These are phyloP conservation scores for Antarctomyces pellizariae DNA, from an alignment of 495 filamentous ascomycete species.

Conservation along the genomic window DNA sequence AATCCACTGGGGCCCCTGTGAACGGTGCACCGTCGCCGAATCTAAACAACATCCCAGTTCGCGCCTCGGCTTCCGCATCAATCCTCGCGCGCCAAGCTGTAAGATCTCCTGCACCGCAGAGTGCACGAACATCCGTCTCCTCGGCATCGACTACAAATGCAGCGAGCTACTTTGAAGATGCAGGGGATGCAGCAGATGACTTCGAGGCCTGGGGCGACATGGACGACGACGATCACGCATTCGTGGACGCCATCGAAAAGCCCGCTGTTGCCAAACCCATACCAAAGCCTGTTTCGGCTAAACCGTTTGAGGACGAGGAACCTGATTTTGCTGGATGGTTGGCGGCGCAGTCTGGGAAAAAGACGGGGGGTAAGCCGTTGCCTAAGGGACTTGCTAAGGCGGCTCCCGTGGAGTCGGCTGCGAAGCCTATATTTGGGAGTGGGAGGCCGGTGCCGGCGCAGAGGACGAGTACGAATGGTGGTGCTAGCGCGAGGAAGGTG, in stretches of 20 bases:
- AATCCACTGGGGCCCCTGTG: slow-evolving; percentile 17
- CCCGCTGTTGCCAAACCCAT: slow-evolving; percentile 5
- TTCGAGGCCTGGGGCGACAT: slow-evolving; percentile 52
- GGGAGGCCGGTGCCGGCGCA: slow-evolving; percentile 14
- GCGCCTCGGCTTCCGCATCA: slow-evolving; percentile 26
- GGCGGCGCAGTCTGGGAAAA: slow-evolving; percentile 59
- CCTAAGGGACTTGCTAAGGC: slow-evolving; percentile 56
- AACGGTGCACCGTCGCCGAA: slow-evolving; percentile 19
- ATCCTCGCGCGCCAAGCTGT: slow-evolving; percentile 27
- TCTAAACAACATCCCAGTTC: slow-evolving; percentile 8
- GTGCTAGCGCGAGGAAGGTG: slow-evolving; percentile 18
- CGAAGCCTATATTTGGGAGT: slow-evolving; percentile 11
- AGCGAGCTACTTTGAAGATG: slow-evolving; percentile 22
- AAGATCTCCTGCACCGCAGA: slow-evolving; percentile 20
- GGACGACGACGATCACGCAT: slow-evolving; percentile 33
- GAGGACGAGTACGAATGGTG: slow-evolving; percentile 12
- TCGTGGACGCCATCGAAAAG: slow-evolving; percentile 17
- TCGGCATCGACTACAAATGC: slow-evolving; percentile 20
- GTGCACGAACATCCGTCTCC: slow-evolving; percentile 19
- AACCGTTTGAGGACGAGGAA: slow-evolving; percentile 59
- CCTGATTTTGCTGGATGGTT: slow-evolving; percentile 90
- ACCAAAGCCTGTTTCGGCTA: slow-evolving; percentile 11
- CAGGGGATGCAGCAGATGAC: slow-evolving; percentile 30
- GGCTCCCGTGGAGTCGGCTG: too few relatives aligned
- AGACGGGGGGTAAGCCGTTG: slow-evolving; percentile 30